Evolutionary conservation across 1,284 basidiomycete species (phyloP), one percentile per base, ranked within the genome.

Genomic region (Trichosporon sp.): DNA sequence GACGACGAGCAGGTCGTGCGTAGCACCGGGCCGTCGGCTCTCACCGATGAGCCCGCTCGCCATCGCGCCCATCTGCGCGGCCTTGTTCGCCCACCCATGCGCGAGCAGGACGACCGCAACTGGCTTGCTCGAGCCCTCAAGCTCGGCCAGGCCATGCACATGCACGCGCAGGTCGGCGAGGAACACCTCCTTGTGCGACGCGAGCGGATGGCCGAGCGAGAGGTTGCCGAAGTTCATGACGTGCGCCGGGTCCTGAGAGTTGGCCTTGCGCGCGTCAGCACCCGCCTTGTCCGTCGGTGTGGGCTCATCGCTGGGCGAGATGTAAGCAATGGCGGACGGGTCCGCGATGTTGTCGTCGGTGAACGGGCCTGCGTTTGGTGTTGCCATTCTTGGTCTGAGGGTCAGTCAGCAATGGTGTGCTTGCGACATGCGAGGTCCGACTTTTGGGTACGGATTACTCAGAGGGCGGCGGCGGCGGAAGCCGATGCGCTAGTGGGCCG

Each of bases 1-100:
- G 18, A 83, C 80, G 9, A 83, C 75, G 11, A 83, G 73, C 42
- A 82, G 53, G 69, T 80, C 79, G 64, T 76, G 72, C 63, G 71
- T 75, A 23, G 68, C 65, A 2, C 68, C 65, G 2, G 53, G 35
- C 29, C 71, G 44, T 0, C 68, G 62, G 2, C 72, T 65, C 51
- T 78, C 72, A 7, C 80, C 80, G 8, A 81, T 34, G 5, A 81
- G 58, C 1, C 78, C 80, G 29, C 73, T 64, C 2, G 79, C 78
- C 66, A 80, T 78, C 56, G 72, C 68, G 5, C 64, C 70, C 77
- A 80, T 75, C 32, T 77, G 70, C 60, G 78, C 73, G 44, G 75
- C 71, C 42, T 74, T 76, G 68, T 77, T 76, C 56, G 72, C 74
- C 53, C 79, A 70, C 3, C 79, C 80, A 72, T 81, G 80, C 4